phyloP scores from a whole-genome alignment of 1,284 basidiomycete species.

The Afroboletus lepidellus region DNA sequence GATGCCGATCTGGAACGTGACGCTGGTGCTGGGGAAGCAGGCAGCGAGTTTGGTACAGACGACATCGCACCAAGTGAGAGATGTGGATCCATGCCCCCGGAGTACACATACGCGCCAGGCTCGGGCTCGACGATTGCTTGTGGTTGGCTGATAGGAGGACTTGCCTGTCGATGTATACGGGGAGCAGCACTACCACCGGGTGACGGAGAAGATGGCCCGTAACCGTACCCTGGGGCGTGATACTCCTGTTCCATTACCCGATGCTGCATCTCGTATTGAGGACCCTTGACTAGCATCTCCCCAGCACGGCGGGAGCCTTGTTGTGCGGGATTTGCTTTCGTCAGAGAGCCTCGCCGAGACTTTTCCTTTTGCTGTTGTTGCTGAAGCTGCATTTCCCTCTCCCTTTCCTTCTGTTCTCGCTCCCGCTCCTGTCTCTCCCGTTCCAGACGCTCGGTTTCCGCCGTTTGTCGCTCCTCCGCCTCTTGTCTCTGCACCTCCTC shows the following conservation, averaged over 20 bases:
- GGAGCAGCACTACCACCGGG: slow-evolving; percentile 25
- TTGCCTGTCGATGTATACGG: slow-evolving; percentile 35
- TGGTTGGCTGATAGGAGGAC: slow-evolving; percentile 26
- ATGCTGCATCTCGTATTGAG: slow-evolving; percentile 92
- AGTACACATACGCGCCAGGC: slow-evolving; percentile 17
- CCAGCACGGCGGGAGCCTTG: slow-evolving; percentile 59
- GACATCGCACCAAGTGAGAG: slow-evolving; percentile 15
- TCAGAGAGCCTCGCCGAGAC: slow-evolving; percentile 55
- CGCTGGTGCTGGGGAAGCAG: slow-evolving; percentile 13
- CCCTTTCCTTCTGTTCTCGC: slow-evolving; percentile 42
- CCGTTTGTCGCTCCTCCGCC: slow-evolving; percentile 45
- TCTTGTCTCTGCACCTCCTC: slow-evolving; percentile 40
- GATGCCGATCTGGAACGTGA: slow-evolving; percentile 15
- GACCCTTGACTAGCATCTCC: slow-evolving; percentile 84
- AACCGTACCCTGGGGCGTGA: slow-evolving; percentile 36
- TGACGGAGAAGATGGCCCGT: slow-evolving; percentile 27
- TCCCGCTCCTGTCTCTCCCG: slow-evolving; percentile 47
- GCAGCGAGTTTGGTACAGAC: slow-evolving; percentile 12
- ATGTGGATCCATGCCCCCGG: slow-evolving; percentile 24
- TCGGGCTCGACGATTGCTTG: slow-evolving; percentile 29
- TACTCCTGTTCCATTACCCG: slow-evolving; percentile 89
- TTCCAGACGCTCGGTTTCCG: slow-evolving; percentile 44
- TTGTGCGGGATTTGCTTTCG: slow-evolving; percentile 45
- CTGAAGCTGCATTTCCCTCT: slow-evolving; percentile 41
- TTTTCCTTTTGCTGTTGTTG: slow-evolving; percentile 51